A percentile compares a stretch with the other conserved stretches of the same genome.
phyloP scores from a whole-genome alignment of 805 yeast species.

The Metschnikowia similis region DNA sequence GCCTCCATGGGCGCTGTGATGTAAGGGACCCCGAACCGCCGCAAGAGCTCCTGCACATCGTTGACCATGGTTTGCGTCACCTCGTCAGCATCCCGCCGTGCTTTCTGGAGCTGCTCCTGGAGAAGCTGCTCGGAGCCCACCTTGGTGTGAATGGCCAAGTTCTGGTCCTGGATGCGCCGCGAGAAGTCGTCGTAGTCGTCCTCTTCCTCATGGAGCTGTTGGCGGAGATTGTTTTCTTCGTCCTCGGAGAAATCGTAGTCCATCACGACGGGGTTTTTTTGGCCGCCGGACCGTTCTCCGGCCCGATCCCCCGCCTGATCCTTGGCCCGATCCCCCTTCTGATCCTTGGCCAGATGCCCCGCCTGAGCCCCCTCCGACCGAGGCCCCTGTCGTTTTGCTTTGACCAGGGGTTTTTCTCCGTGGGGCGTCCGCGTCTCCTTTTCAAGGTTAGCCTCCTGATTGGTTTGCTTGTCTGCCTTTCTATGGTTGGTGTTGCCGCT shows the following conservation, averaged over 20 bases:
- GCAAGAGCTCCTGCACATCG: slow-evolving; percentile 85
- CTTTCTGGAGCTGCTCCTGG: slow-evolving; percentile 59
- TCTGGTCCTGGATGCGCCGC: slow-evolving; percentile 20
- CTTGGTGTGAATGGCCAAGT: slow-evolving; percentile 30
- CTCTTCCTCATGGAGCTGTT: slow-evolving; percentile 66
- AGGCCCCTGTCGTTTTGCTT: too few species aligned
- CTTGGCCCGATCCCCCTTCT: neutral
- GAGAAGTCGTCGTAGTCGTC: slow-evolving; percentile 66
- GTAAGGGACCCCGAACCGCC: slow-evolving; percentile 89
- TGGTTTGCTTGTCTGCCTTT: too few species aligned
- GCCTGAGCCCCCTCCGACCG: neutral
- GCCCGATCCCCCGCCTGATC: neutral
- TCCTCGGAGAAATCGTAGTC: slow-evolving; percentile 72
- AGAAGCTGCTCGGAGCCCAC: slow-evolving; percentile 45
- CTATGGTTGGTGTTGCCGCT: too few species aligned
- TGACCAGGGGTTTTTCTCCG: too few species aligned
- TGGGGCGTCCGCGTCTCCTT: too few species aligned
- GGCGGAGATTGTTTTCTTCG: slow-evolving; percentile 66
- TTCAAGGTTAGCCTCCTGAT: too few species aligned
- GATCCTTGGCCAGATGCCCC: neutral
- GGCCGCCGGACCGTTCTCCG: neutral
- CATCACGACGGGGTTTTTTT: slow-evolving; percentile 10
- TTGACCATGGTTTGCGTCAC: slow-evolving; percentile 80
- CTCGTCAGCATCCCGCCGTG: slow-evolving; percentile 85
- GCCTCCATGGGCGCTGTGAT: slow-evolving; percentile 98